Evolutionary conservation across 306 rosid species (phyloP).

Genomic region (Heteromeles arbutifolia): DNA sequence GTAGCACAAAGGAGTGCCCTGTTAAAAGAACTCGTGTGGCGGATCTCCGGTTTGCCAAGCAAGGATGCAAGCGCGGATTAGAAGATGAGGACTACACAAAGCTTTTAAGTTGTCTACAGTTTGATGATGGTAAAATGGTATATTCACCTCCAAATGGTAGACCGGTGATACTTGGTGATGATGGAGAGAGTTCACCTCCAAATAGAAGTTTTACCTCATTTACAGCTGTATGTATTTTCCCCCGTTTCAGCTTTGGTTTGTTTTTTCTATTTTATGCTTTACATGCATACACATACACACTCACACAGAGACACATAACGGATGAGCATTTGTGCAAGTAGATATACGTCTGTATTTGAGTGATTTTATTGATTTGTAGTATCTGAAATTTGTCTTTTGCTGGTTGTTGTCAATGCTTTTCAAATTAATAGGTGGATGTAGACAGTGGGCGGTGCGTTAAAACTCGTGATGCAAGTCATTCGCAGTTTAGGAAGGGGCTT

Average conservation of each 20-base stretch:
- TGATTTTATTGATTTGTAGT: neutral
- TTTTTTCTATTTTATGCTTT: neutral
- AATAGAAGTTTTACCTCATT: conserved; percentile 17
- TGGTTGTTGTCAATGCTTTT: conserved; percentile 15
- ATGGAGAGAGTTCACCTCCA: conserved; percentile 17
- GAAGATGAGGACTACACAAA: conserved; percentile 25
- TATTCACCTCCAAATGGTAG: conserved; percentile 5
- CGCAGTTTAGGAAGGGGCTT: conserved; percentile 48
- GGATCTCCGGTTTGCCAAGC: neutral
- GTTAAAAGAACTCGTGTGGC: neutral
- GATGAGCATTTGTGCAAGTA: neutral
- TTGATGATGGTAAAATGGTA: conserved; percentile 8
- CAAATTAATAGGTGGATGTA: conserved; percentile 21
- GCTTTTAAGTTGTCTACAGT: conserved; percentile 10
- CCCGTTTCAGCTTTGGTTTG: neutral
- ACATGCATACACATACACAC: neutral
- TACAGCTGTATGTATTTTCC: conserved; percentile 32
- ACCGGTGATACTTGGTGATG: conserved; percentile 9
- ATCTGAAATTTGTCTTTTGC: neutral
- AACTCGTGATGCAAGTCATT: conserved; percentile 9
- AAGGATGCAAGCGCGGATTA: neutral
- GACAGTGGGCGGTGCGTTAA: neutral
- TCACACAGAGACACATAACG: neutral
- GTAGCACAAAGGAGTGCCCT: neutral
- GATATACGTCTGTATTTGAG: neutral